A percentile compares a stretch with the other conserved stretches of the same genome.
Evolutionary conservation across 495 filamentous ascomycete genomes (phyloP).

Genomic region (Penicillium malachiteum): DNA sequence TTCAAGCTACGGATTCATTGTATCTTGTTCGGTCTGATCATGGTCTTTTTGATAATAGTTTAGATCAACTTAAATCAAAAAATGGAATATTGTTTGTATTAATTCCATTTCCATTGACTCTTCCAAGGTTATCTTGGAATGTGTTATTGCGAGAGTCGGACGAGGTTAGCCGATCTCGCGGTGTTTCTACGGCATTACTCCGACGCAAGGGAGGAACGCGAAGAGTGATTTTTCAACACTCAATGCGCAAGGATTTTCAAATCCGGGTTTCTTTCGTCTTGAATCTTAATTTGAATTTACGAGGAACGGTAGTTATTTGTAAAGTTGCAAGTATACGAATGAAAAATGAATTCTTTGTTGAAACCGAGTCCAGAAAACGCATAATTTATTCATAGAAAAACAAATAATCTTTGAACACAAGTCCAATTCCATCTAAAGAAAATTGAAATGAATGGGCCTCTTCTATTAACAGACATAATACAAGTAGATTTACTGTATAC

Average conservation of each 20-base stretch:
- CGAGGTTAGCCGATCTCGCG: neutral
- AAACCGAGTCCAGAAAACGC: neutral
- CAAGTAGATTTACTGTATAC: too few relatives aligned
- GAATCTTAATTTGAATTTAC: neutral
- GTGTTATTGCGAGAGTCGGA: slow-evolving; percentile 2
- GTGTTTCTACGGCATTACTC: slow-evolving; percentile 23
- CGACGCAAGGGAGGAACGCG: slow-evolving; percentile 28
- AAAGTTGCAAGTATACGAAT: neutral
- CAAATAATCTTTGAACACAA: too few relatives aligned
- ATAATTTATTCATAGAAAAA: too few relatives aligned
- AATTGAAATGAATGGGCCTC: too few relatives aligned
- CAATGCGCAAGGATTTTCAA: slow-evolving; percentile 1
- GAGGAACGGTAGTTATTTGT: neutral
- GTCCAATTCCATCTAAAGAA: too few relatives aligned
- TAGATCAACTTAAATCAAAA: neutral
- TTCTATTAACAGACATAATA: neutral
- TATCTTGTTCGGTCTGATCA: too few relatives aligned
- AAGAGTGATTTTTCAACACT: slow-evolving; percentile 8
- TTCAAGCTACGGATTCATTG: too few relatives aligned
- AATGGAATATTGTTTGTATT: neutral
- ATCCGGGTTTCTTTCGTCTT: neutral
- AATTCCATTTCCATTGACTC: neutral
- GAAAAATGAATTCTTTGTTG: neutral
- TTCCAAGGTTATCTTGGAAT: slow-evolving; percentile 6
- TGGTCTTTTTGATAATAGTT: too few relatives aligned